Base-by-base conservation (phyloP, 108 stramenopile species). In the Phaeodactylum tricornutum region DNA sequence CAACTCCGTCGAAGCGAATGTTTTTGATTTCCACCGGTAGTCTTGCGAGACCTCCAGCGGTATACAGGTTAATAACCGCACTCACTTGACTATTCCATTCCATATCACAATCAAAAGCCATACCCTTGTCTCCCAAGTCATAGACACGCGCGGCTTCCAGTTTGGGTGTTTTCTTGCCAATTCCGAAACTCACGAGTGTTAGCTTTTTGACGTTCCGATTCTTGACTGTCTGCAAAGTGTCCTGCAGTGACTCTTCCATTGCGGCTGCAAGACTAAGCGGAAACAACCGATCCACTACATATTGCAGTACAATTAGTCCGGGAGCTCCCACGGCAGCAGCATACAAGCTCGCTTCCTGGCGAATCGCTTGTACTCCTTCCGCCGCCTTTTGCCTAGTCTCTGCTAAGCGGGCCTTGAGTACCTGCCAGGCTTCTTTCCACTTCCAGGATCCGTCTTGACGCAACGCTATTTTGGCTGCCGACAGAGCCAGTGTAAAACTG, bases 311-410 rank as follows among this genome's bases (percentile, higher is more conserved):
- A 24, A 77, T 70, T 1, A 77, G 53, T 16, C 75, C 67, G 22
- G 61, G 61, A 9, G 22, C 19, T 16, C 67, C 67, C 1, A 68
- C 55, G 11, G 56, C 61, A 23, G 61, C 67, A 24, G 24, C 23
- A 44, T 62, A 68, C 1, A 68, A 23, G 17, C 63, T 49, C 19
- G 69, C 66, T 45, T 77, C 69, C 39, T 49, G 61, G 29, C 67
- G 64, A 21, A 77, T 61, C 14, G 76, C 72, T 27, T 74, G 50
- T 11, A 77, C 76, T 43, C 76, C 72, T 33, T 74, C 65, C 9
- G 59, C 57, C 17, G 72, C 72, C 0, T 57, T 57, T 37, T 59
- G 60, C 42, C 57, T 32, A 0, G 69, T 70, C 39, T 71, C 69
- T 1, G 26, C n/a, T 0, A 69, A 45, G 26, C 62, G 48, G 27